Conservation (phyloP, 2,329 filamentous ascomycete genomes). For the Ascochyta fabae region DNA sequence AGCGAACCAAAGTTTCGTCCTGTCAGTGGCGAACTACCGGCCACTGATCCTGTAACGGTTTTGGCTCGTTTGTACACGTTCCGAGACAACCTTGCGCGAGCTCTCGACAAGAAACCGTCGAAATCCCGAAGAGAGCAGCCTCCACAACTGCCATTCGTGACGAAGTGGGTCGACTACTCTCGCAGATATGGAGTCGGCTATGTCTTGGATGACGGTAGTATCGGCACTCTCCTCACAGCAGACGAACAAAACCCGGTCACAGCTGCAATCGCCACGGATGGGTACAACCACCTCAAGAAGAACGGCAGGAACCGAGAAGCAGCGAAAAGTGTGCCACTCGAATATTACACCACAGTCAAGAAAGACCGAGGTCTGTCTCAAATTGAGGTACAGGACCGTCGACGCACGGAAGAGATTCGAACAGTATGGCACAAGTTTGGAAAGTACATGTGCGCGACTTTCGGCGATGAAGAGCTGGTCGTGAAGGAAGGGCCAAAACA, state of each 20-base stretch:
- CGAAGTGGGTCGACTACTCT: constrained; percentile 87
- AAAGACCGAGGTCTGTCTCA: constrained; percentile 68
- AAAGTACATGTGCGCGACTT: constrained; percentile 66
- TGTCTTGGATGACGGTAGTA: constrained; percentile 80
- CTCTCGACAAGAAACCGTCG: constrained; percentile 49
- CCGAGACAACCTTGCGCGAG: constrained; percentile 54
- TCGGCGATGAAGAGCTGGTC: constrained; percentile 56
- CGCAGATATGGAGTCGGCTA: constrained; percentile 87
- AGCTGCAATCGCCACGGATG: constrained; percentile 73
- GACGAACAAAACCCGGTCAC: constrained; percentile 64
- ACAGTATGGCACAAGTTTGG: constrained; percentile 73
- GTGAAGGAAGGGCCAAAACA: constrained; percentile 52
- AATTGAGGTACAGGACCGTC: constrained; percentile 66
- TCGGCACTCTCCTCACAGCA: constrained; percentile 69
- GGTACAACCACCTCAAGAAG: constrained; percentile 72
- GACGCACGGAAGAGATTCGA: constrained; percentile 61
- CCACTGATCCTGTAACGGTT: constrained; percentile 55
- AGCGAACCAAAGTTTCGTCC: constrained; percentile 32
- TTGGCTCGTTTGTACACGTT: constrained; percentile 53
- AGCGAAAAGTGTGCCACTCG: constrained; percentile 57
- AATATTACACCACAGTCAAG: constrained; percentile 74
- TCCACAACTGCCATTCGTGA: constrained; percentile 64
- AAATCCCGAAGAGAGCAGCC: constrained; percentile 55
- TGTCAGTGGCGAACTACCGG: constrained; percentile 40
- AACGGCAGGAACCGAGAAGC: constrained; percentile 65